Evolutionary conservation across 2,329 filamentous ascomycete genomes (phyloP).

Genomic region (Ciborinia camelliae): DNA sequence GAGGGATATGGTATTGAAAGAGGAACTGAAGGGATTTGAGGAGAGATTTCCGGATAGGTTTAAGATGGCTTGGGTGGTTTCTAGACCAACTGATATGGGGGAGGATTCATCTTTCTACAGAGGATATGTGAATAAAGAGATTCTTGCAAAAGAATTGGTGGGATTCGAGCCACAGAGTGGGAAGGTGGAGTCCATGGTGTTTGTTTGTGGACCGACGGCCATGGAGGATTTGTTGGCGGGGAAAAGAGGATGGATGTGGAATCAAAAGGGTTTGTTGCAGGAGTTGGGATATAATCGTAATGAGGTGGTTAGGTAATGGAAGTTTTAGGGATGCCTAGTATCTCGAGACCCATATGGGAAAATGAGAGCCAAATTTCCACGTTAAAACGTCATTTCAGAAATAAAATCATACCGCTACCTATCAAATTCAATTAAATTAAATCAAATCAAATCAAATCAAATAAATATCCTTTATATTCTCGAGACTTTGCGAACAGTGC

Average conservation of each 20-base stretch:
- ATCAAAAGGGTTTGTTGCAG: not conserved
- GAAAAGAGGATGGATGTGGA: slow-evolving; percentile 41
- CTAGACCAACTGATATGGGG: slow-evolving; percentile 43
- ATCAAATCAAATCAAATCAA: too few species aligned
- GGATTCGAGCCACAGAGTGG: slow-evolving; percentile 45
- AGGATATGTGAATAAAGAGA: slow-evolving; percentile 44
- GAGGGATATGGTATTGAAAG: slow-evolving; percentile 55
- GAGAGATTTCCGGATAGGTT: slow-evolving; percentile 52
- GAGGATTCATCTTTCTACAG: slow-evolving; percentile 44
- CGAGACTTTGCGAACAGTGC: not conserved
- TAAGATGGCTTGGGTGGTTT: slow-evolving; percentile 55
- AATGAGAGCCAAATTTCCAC: not conserved
- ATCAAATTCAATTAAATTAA: too few species aligned
- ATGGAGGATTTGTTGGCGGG: slow-evolving; percentile 57
- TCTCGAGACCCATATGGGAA: not conserved
- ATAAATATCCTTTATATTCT: not conserved
- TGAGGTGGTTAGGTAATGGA: too few species aligned
- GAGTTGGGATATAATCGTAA: too few species aligned
- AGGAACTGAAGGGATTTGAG: slow-evolving; percentile 54
- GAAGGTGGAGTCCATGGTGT: slow-evolving; percentile 52
- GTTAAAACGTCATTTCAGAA: not conserved
- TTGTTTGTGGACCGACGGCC: slow-evolving; percentile 65
- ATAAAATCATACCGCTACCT: too few species aligned
- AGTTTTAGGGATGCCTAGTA: too few species aligned
- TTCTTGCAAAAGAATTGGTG: slow-evolving; percentile 57